phyloP scores from a whole-genome alignment of 371 early-diverging fungal genomes.

The Chytridium lagenaria region DNA sequence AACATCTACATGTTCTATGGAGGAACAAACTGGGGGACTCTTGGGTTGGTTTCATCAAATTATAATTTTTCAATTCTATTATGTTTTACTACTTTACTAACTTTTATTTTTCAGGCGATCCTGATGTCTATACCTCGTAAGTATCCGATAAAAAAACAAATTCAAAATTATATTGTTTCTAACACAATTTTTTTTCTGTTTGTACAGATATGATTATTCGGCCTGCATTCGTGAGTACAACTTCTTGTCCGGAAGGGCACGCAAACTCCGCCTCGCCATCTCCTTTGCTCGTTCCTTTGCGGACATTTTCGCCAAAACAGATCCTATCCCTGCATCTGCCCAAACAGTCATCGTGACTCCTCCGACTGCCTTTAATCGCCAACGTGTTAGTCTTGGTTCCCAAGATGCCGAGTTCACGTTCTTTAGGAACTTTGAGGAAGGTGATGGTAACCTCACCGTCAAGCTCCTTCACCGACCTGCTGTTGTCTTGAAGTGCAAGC shows the following conservation, averaged over 20 bases:
- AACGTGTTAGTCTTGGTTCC: slow-evolving; percentile 22
- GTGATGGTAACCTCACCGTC: slow-evolving; percentile 58
- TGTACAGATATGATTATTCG: slow-evolving; percentile 67
- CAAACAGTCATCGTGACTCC: slow-evolving; percentile 22
- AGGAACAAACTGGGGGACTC: slow-evolving; percentile 85
- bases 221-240: slow-evolving; percentile 82
- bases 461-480: slow-evolving; percentile 32
- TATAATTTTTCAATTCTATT: too few relatives aligned
- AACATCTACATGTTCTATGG: slow-evolving; percentile 81
- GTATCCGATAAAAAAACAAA: too few relatives aligned
- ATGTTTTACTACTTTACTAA: too few relatives aligned
- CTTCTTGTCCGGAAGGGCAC: slow-evolving; percentile 69
- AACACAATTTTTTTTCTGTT: neutral
- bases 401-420: slow-evolving; percentile 63
- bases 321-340: slow-evolving; percentile 35
- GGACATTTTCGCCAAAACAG: slow-evolving; percentile 64
- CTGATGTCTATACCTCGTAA: slow-evolving; percentile 75
- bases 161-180: neutral
- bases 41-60: too few relatives aligned
- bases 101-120: too few relatives aligned
- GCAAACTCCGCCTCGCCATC: slow-evolving; percentile 68
- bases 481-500: slow-evolving; percentile 54
- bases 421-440: slow-evolving; percentile 71
- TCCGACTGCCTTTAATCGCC: slow-evolving; percentile 13
- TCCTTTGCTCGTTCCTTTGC: slow-evolving; percentile 72